Evolutionary conservation across 805 yeast species (phyloP).

Genomic region (Metschnikowia hibisci): DNA sequence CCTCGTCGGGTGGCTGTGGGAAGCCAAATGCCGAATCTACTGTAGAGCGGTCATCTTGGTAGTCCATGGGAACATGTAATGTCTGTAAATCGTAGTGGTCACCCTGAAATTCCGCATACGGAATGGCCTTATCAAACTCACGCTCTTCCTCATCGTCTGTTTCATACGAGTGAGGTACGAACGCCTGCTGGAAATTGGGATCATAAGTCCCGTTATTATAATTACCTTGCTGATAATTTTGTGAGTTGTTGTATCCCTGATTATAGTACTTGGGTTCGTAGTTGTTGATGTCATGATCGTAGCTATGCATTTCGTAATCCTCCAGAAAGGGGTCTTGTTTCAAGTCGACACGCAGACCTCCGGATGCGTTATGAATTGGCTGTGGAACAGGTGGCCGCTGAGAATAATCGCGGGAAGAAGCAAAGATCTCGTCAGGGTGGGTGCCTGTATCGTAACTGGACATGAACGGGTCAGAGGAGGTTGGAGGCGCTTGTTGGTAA

Average conservation of each 20-base stretch:
- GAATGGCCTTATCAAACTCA: conserved; percentile 38
- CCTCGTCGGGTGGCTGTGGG: conserved; percentile 33
- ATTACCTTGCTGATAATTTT: conserved; percentile 6
- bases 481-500: conserved; percentile 4
- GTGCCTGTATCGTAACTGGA: conserved; percentile 15
- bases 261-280: conserved; percentile 3
- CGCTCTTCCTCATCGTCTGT: conserved; percentile 37
- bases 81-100: conserved; percentile 40
- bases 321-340: conserved; percentile 22
- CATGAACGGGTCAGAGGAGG: conserved; percentile 12
- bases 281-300: conserved; percentile 7
- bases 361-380: conserved; percentile 7
- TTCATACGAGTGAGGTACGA: conserved; percentile 41
- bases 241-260: conserved; percentile 8
- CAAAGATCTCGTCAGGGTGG: conserved; percentile 16
- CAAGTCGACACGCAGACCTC: conserved; percentile 4
- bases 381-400: conserved; percentile 7
- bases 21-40: conserved; percentile 29
- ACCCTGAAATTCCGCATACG: conserved; percentile 38
- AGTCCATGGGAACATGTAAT: conserved; percentile 21
- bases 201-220: background rate
- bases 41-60: conserved; percentile 15
- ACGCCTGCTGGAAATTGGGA: conserved; percentile 33
- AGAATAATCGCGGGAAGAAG: conserved; percentile 7
- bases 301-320: conserved; percentile 24